Base-by-base conservation (phyloP, 805 yeast species). In the Candida maesae region DNA sequence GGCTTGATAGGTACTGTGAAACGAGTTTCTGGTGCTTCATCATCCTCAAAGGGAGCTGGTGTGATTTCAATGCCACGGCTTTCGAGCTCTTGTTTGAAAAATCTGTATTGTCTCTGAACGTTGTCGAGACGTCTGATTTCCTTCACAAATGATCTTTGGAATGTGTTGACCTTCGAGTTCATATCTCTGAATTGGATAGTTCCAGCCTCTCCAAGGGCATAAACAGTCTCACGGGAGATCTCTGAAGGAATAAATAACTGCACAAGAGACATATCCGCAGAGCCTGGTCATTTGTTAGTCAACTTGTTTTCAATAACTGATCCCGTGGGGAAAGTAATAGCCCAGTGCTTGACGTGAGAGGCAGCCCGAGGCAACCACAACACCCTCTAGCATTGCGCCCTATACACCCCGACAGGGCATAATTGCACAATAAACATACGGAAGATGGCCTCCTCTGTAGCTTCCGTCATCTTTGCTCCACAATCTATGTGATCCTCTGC, bases 191-290 rank as follows among this genome's bases (percentile, higher is more conserved):
- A 89, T 60, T 95, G 96, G 21, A 93, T 78, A 45, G 79, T 67
- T 25, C 95, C 95, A 56, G 87, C 70, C 56, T 87, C 86, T 13
- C 99, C 99, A 30, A 93, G 69, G 24, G 87, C 79, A 45, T 88
- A 80, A 19, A 90, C 84, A 38, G 89, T 78, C 46, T 88, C 95
- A 49, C 97, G 73, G 13, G 95, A 76, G 33, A 88, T 83, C 67
- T 93, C 99, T 18, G 88, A 81, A 9, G 99, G 93, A 45, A 93
- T 80, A 64, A 86, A 93, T 53, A 93, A 73, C 70, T 93, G 98
- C 38, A 91, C 85, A 56, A 95, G 75, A 38, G 95, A 79, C 98
- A 93, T 93, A 60, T 88, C 95, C 84, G 98, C 98, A 46, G 98
- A 87, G 73, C 96, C 61, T 57, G 21, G 16, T 20, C 5, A 3